A percentile compares a stretch with the other conserved stretches of the same genome.
Evolutionary conservation across 2,329 filamentous ascomycete species (phyloP).

Genomic region (Chrysosporium keratinophilum): DNA sequence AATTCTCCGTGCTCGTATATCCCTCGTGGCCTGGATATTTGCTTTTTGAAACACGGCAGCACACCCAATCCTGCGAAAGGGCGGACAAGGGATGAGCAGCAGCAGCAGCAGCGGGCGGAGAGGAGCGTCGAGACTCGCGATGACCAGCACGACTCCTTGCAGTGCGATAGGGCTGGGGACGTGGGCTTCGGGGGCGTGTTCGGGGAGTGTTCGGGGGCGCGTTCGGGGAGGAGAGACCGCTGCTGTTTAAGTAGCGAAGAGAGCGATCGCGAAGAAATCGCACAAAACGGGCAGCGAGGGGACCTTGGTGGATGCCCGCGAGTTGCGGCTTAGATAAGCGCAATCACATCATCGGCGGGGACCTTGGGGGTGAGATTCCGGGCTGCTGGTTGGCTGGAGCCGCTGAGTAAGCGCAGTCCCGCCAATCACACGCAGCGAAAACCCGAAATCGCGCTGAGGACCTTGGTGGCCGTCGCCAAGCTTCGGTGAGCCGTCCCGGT

Average conservation of each 20-base stretch:
- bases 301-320: background rate
- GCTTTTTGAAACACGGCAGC: constrained; percentile 4
- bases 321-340: background rate
- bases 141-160: background rate
- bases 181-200: background rate
- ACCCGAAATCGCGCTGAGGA: constrained; percentile 7
- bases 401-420: background rate
- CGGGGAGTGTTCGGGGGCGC: too few species aligned
- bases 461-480: constrained; percentile 9
- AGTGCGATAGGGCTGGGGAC: background rate
- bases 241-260: background rate
- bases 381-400: constrained; percentile 15
- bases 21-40: constrained; percentile 7
- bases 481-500: background rate
- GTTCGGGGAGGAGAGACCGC: background rate
- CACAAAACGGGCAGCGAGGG: background rate
- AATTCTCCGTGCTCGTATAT: constrained; percentile 11
- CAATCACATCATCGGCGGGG: constrained; percentile 10
- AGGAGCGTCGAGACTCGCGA: background rate
- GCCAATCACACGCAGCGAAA: background rate
- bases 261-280: background rate
- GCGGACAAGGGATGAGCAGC: background rate
- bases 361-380: constrained; percentile 26
- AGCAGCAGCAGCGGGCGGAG: background rate
- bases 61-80: background rate